Base-by-base conservation (phyloP, 768 basidiomycete genomes). In the Chalciporus piperatus region DNA sequence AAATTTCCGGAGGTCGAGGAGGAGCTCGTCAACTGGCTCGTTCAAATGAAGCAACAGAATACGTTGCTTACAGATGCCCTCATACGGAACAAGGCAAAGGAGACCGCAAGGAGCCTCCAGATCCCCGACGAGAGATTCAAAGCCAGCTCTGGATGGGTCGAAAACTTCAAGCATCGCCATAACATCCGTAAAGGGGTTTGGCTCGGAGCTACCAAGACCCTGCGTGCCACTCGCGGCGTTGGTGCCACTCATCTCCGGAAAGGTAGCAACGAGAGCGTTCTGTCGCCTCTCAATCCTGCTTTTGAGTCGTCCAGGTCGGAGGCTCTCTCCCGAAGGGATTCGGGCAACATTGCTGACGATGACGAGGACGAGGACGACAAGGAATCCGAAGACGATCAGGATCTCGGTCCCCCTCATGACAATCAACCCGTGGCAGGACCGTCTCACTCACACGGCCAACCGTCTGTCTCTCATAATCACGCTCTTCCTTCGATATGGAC, bases 121-220 rank as follows among this genome's bases (percentile, higher is more conserved):
- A 82, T 87, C 54, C 65, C 76, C 42, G 79, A 83, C 52, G 85
- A 88, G 50, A 79, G 81, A 66, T 95, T 95, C 80, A 94, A 93
- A 70, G 92, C 89, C n/a, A 89, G 86, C 63, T 83, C 87, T 10
- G 90, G 91, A 4, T 95, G 92, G 92, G 78, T 95, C 48, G 91
- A 94, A 65, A 91, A 91, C 66, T 95, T 93, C 76, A 94, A 93
- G 72, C 79, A 81, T 59, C 84, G 92, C 30, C 81, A 87, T 56
- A 82, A 82, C 52, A 89, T 95, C 54, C 78, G 82, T 39, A 79
- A 80, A 20, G 89, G 89, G 1, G 70, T 78, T 17, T 85, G 79
- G 78, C 70, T 67, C 17, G 74, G 76, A 23, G 64, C 65, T 27
- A 76, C 72, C 47, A 71, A 68, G 41, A 63, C 63, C 47, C 58